Evolutionary conservation across 768 basidiomycete species (phyloP), one percentile per base, ranked within the genome.

Genomic region (Lentinula raphanica): DNA sequence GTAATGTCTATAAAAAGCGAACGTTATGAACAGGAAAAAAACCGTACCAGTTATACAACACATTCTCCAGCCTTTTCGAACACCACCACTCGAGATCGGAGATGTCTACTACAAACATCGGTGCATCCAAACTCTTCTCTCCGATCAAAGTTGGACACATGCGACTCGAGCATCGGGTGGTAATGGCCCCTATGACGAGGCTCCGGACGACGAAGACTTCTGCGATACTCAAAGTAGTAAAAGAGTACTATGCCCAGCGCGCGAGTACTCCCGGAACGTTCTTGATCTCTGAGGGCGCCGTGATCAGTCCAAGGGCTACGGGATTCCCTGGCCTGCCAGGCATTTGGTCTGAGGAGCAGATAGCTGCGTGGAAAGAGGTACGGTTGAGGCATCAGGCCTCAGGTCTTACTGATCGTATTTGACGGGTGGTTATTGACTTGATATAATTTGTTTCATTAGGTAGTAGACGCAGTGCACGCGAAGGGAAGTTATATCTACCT

Each of bases 401-500:
- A n/a, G 31, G 7, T n/a, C 12, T 17, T 23, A 17, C 15, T 36
- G 32, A 49, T 11, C 15, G 8, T n/a, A n/a, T n/a, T n/a, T n/a
- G n/a, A n/a, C n/a, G n/a, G n/a, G n/a, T n/a, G n/a, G n/a, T n/a
- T n/a, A n/a, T n/a, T n/a, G n/a, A n/a, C n/a, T n/a, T n/a, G n/a
- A n/a, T n/a, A n/a, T n/a, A n/a, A n/a, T 35, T 12, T 35, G 17
- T 35, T 48, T 19, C 36, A 25, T 5, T 31, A 76, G 76, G 67
- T 86, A n/a, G 77, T 76, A 27, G 76, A 79, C 11, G 74, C 72
- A 0, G 81, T 83, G 0, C 83, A 84, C 62, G 74, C 72, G 4
- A 73, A 78, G 44, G 76, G 77, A 4, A 79, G 74, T 0, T 76
- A 71, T 63, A 76, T 82, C 57, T 77, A 69, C 62, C 42, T 71